Evolutionary conservation across 2,329 filamentous ascomycete genomes (phyloP), one percentile per base, ranked within the genome.

Genomic region (Aspergillus pseudoviridinutans): DNA sequence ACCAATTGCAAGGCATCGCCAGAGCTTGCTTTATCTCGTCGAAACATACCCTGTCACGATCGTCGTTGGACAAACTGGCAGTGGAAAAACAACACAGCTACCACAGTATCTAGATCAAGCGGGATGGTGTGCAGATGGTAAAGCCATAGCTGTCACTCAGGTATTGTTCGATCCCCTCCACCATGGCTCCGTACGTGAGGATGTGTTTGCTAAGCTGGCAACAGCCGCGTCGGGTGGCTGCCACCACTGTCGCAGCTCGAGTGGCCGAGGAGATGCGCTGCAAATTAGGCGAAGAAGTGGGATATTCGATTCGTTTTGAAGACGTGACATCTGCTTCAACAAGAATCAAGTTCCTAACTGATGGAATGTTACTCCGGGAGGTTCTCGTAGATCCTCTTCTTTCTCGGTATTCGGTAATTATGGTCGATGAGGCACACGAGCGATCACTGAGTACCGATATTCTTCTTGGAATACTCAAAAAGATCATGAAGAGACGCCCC

Each of bases 341-440:
- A 0, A 85, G 85, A 53, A 93, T 99, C 77, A 97, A 99, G 72
- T 97, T 97, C 70, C 78, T 97, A 61, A 99, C 93, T 0, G 94
- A 99, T 76, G 93, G 93, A 0, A 80, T 99, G 51, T 82, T 99
- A 32, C 85, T 99, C 54, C 82, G 93, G 67, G 94, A 99, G 76
- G 94, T 93, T 28, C 82, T 99, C 4, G 90, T 97, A 3, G 94
- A 99, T 73, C 94, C 94, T 12, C 77, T 97, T 3, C 77, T 99
- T 38, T 94, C 90, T 22, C 84, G 91, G 10, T 99, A 99, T 72
- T 95, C 92, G 0, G 89, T 96, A 49, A 91, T 99, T 66, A 97
- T 99, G 91, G 89, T 99, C 7, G 94, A 99, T 70, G 93, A 97
- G 76, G 94, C 93, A 6, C 94, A 99, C 71, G 93, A 97, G 75